These are phyloP conservation scores for Pseudogymnoascus sp. DNA, from an alignment of 2,329 filamentous ascomycete genomes.

Conservation along the genomic window DNA sequence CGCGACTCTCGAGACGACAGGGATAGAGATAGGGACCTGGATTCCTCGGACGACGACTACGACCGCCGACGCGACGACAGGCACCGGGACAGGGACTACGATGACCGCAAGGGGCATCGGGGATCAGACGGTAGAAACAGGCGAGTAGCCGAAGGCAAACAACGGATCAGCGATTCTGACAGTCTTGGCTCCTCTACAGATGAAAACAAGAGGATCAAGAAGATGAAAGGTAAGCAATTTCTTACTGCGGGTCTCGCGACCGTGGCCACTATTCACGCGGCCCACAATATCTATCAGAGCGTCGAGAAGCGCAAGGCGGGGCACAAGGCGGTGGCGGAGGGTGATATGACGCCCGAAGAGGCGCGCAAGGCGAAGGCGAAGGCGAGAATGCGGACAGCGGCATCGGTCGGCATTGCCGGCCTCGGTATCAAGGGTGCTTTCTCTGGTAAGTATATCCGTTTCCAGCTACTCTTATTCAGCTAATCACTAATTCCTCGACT, in stretches of 20 bases:
- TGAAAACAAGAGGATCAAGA: slow-evolving; percentile 56
- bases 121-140: slow-evolving; percentile 21
- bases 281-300: slow-evolving; percentile 55
- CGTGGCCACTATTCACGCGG: slow-evolving; percentile 63
- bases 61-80: background rate
- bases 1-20: slow-evolving; percentile 4
- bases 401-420: slow-evolving; percentile 60
- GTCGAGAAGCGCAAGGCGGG: slow-evolving; percentile 58
- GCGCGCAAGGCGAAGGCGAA: slow-evolving; percentile 56
- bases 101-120: background rate
- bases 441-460: slow-evolving; percentile 18
- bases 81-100: slow-evolving; percentile 19
- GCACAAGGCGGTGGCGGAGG: slow-evolving; percentile 51
- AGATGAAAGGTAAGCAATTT: slow-evolving; percentile 59
- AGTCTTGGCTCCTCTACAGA: slow-evolving; percentile 52
- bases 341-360: slow-evolving; percentile 55
- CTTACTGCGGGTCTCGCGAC: slow-evolving; percentile 59
- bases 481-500: slow-evolving; percentile 23
- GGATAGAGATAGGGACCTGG: background rate
- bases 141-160: slow-evolving; percentile 25
- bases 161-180: slow-evolving; percentile 32
- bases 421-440: slow-evolving; percentile 61
- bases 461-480: background rate
- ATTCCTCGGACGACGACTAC: slow-evolving; percentile 14
- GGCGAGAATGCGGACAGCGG: slow-evolving; percentile 55